phyloP scores from a whole-genome alignment of 2,329 filamentous ascomycete species.

The Exophiala lecanii-corni region DNA sequence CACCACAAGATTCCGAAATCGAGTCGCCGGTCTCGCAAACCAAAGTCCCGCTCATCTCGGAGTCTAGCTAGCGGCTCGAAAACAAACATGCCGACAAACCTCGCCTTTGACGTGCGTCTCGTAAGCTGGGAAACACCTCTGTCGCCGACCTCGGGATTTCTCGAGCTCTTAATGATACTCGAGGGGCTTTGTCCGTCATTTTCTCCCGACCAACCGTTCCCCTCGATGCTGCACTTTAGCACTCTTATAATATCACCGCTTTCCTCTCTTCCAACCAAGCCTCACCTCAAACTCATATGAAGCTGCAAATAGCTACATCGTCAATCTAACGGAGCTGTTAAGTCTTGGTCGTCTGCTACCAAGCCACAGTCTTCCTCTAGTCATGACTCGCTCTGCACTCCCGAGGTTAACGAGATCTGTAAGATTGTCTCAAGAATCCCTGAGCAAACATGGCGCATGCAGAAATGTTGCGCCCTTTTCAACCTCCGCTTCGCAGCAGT shows the following conservation, averaged over 20 bases:
- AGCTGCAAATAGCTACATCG: no score
- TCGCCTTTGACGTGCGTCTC: conserved; percentile 3
- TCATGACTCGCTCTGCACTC: conserved; percentile 16
- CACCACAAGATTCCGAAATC: no score
- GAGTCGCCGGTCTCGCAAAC: conserved; percentile 16
- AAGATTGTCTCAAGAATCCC: conserved; percentile 3
- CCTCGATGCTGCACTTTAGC: no score
- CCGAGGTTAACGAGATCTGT: conserved; percentile 17
- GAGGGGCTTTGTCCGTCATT: no score
- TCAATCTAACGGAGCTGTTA: no score
- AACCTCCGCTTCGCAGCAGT: conserved; percentile 9
- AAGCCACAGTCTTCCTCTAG: no score
- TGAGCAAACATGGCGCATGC: conserved; percentile 15
- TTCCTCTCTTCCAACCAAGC: no score
- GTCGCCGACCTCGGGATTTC: conserved; percentile 17
- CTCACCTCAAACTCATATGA: no score
- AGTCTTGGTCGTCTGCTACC: no score
- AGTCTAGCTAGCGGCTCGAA: conserved; percentile 20
- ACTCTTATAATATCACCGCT: no score
- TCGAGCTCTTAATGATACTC: conserved; percentile 1
- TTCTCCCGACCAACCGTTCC: no score
- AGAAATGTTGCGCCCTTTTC: conserved; percentile 25
- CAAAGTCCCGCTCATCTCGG: conserved; percentile 7
- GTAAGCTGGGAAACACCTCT: conserved; percentile 10
- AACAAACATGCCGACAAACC: background rate